Conservation (phyloP, 441 rosid species). For the Flueggea neowawraea region DNA sequence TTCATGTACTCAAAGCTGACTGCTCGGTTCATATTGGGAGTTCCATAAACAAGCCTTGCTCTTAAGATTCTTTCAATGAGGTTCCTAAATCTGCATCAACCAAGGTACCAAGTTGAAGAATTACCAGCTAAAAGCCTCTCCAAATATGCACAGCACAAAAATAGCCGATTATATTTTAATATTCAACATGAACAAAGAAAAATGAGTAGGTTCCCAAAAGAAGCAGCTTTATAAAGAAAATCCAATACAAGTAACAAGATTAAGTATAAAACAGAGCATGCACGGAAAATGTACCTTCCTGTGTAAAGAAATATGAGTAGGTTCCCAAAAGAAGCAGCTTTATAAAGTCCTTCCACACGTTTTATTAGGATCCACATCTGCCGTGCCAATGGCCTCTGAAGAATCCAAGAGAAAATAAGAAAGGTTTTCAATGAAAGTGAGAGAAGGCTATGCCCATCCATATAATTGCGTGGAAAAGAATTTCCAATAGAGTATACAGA, state of each 20-base stretch:
- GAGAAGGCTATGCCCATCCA: background rate
- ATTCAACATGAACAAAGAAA: conserved; percentile 53
- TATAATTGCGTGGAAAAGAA: conserved; percentile 2
- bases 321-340: conserved; percentile 88
- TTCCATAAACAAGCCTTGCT: conserved; percentile 92
- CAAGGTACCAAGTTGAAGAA: conserved; percentile 5
- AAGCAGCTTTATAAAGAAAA: conserved; percentile 66
- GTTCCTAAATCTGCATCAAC: conserved; percentile 74
- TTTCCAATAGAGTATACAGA: background rate
- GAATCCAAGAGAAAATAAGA: conserved; percentile 19
- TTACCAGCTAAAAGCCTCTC: background rate
- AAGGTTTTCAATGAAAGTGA: background rate
- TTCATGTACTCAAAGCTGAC: conserved; percentile 99
- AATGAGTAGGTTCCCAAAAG: conserved; percentile 75
- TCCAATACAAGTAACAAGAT: too few relatives aligned
- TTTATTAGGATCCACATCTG: conserved; percentile 79
- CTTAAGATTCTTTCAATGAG: conserved; percentile 81
- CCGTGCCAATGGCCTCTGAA: conserved; percentile 81
- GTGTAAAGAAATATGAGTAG: conserved; percentile 82
- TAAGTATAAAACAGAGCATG: too few relatives aligned
- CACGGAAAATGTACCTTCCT: conserved; percentile 54
- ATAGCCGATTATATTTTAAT: conserved; percentile 45
- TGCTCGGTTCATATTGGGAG: conserved; percentile 89
- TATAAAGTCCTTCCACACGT: conserved; percentile 77
- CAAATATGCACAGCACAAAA: background rate